Conservation (phyloP, 345 rosid species). For the Trapa bicornis region DNA sequence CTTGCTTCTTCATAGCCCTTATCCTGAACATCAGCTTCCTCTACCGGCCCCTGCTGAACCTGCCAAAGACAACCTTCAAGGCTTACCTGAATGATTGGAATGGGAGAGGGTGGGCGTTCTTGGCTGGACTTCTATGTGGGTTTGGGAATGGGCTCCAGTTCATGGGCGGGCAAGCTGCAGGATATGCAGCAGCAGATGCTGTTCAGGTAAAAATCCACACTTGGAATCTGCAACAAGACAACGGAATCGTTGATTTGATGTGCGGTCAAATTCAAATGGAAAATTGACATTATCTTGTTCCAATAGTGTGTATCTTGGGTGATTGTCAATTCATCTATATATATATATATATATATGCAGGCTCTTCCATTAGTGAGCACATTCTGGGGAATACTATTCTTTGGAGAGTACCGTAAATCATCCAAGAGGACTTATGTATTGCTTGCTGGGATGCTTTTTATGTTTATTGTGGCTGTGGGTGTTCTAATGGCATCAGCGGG, state of each 20-base stretch:
- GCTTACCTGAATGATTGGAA: constrained; percentile 63
- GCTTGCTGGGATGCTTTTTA: constrained; percentile 49
- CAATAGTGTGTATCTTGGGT: neutral
- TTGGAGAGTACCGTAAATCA: constrained; percentile 78
- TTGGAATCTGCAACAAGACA: neutral
- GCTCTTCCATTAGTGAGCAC: constrained; percentile 91
- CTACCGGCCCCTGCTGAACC: constrained; percentile 42
- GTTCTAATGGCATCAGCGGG: constrained; percentile 79
- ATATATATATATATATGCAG: constrained; percentile 19
- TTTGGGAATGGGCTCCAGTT: constrained; percentile 80
- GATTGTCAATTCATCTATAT: neutral
- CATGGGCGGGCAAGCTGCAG: constrained; percentile 88
- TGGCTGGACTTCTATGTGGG: constrained; percentile 75
- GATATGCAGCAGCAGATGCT: constrained; percentile 82
- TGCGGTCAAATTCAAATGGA: too few species aligned
- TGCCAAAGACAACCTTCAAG: constrained; percentile 53
- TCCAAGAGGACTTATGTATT: constrained; percentile 50
- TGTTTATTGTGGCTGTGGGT: constrained; percentile 68
- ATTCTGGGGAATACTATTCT: constrained; percentile 70
- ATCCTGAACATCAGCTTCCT: constrained; percentile 50
- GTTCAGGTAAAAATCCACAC: constrained; percentile 39
- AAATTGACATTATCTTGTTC: neutral
- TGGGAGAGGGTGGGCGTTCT: constrained; percentile 71
- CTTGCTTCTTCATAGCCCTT: constrained; percentile 45
- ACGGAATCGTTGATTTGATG: too few species aligned